A percentile compares a stretch with the other conserved stretches of the same genome.
These are phyloP conservation scores for Alliaria petiolata DNA, from an alignment of 345 rosid species.

Conservation along the genomic window DNA sequence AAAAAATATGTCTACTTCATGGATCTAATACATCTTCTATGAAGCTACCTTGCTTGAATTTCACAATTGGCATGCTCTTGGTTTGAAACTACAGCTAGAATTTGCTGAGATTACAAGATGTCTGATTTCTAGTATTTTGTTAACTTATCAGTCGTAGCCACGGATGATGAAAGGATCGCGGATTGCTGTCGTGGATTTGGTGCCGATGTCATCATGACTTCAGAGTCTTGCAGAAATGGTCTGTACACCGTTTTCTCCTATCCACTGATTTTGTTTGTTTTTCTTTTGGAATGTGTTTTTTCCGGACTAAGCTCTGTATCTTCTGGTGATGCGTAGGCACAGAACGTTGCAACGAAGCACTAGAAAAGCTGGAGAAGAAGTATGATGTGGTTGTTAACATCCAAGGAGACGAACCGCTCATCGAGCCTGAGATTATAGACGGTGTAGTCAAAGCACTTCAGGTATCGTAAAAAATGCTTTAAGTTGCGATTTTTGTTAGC, in stretches of 20 bases:
- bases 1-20: not conserved
- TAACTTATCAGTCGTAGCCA: conserved; percentile 71
- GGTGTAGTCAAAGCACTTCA: conserved; percentile 93
- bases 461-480: conserved; percentile 32
- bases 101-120: not conserved
- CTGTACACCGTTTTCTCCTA: not conserved
- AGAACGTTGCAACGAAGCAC: conserved; percentile 88
- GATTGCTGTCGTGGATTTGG: conserved; percentile 95
- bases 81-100: too few species aligned
- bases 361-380: conserved; percentile 75
- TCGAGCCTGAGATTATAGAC: conserved; percentile 92
- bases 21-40: not conserved
- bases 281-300: not conserved
- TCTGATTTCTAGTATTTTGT: not conserved
- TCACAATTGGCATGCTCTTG: not conserved
- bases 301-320: not conserved
- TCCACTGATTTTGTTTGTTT: not conserved
- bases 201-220: conserved; percentile 95
- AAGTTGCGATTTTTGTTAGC: not conserved
- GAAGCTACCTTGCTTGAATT: not conserved
- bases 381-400: conserved; percentile 91
- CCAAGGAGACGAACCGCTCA: conserved; percentile 96
- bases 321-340: conserved; percentile 47
- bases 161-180: conserved; percentile 87
- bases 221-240: conserved; percentile 94